Percentiles rank a stretch among this genome's conserved stretches.
Evolutionary conservation across 2,329 filamentous ascomycete species (phyloP).

Genomic region (Colletotrichum shisoi): DNA sequence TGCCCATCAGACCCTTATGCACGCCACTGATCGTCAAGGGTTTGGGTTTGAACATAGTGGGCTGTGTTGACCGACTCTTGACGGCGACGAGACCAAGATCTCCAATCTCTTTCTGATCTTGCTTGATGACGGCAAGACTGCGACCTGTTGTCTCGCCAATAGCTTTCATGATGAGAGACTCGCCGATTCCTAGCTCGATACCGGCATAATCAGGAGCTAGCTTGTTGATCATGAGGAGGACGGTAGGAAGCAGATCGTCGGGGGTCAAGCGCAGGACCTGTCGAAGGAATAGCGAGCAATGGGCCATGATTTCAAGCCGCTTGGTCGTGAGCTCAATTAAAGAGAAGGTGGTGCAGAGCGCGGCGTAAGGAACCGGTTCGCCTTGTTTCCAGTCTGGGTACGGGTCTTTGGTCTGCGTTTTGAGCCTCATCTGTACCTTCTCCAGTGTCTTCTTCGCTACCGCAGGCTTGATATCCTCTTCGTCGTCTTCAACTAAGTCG

Average conservation of each 20-base stretch:
- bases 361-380: constrained; percentile 89
- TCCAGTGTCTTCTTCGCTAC: constrained; percentile 77
- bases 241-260: constrained; percentile 83
- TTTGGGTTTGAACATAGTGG: constrained; percentile 98
- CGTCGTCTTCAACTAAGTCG: constrained; percentile 58
- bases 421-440: constrained; percentile 80
- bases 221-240: constrained; percentile 97
- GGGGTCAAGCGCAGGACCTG: constrained; percentile 95
- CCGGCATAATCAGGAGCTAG: constrained; percentile 95
- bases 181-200: constrained; percentile 96
- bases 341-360: constrained; percentile 92
- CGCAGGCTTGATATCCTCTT: constrained; percentile 72
- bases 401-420: constrained; percentile 73
- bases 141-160: constrained; percentile 94
- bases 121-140: constrained; percentile 87
- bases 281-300: constrained; percentile 88
- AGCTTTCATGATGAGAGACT: constrained; percentile 98
- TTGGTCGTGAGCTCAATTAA: constrained; percentile 95
- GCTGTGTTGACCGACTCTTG: constrained; percentile 93
- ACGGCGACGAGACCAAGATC: constrained; percentile 94
- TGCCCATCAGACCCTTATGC: constrained; percentile 84
- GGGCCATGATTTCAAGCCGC: constrained; percentile 83
- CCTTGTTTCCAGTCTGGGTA: constrained; percentile 95
- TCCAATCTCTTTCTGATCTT: constrained; percentile 94
- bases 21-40: constrained; percentile 85